Base-by-base conservation (phyloP, 306 rosid species). In the Quercus bicolor region DNA sequence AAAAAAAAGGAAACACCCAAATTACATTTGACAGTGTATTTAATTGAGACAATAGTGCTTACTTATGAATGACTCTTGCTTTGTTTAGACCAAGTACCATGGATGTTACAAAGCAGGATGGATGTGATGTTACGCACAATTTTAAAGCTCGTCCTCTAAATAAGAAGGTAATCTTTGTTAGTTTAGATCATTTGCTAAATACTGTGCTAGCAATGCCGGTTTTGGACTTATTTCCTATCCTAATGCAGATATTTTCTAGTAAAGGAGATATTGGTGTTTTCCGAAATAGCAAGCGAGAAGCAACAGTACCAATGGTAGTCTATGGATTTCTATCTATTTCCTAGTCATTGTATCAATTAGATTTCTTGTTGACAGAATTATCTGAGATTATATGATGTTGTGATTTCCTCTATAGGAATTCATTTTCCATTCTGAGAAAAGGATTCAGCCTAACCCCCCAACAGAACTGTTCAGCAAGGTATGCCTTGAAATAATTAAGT, bases 391-490 rank as follows among this genome's bases (percentile, higher is more conserved):
- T 77, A 62, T 75, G 83, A 75, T 78, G 79, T 69, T 81, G 86
- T 85, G 59, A 56, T 71, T 81, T 80, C 80, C 24, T 56, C 6
- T 75, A 16, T 84, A 96, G 99, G 98, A 86, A 83, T 93, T 93
- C 61, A 96, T 88, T 85, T 93, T 93, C 83, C 94, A 81, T 45
- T 68, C 90, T 5, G 93, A 85, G 74, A 91, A 82, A 90, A 90
- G 90, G 86, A 74, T 76, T 78, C 94, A 84, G 70, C 91, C 74
- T 53, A 88, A 82, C 77, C 97, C 86, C 12, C 99, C 97, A 69
- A 77, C 75, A 15, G 98, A 96, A n/a, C 94, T 91, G 79, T 96
- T 96, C 75, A 93, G 88, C 86, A 96, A 91, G 97, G 98, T 95
- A 77, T 78, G 29, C 74, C 68, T 68, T 19, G 28, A 34, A 33